Percentiles rank a stretch among this genome's conserved stretches.
Conservation (phyloP, 1,284 basidiomycete species). For the Rhodofomes roseus region DNA sequence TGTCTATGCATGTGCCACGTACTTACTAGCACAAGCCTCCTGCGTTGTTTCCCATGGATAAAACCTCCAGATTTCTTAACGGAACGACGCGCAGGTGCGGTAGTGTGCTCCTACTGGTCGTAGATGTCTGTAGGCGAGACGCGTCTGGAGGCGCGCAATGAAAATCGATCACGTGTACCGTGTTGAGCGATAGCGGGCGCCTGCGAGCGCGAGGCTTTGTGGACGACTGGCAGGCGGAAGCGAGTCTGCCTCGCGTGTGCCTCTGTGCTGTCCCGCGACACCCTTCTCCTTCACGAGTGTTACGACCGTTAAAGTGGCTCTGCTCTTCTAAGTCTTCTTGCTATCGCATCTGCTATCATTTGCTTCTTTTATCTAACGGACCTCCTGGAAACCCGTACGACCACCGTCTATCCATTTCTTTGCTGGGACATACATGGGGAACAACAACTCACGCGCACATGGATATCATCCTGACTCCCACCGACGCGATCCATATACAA, state of each 20-base stretch:
- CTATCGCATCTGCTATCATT: background rate
- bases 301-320: background rate
- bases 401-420: background rate
- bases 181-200: background rate
- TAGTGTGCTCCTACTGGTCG: too few species aligned
- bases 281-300: background rate
- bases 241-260: background rate
- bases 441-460: background rate
- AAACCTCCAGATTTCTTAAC: too few species aligned
- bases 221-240: background rate
- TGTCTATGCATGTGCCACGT: too few species aligned
- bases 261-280: background rate
- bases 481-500: background rate
- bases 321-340: background rate
- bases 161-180: background rate
- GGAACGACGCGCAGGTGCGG: too few species aligned
- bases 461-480: background rate
- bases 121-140: too few species aligned
- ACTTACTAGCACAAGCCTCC: too few species aligned
- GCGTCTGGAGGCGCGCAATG: background rate
- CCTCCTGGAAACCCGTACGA: background rate
- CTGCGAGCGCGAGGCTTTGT: background rate
- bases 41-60: too few species aligned
- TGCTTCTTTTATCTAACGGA: background rate
- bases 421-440: constrained; percentile 4